phyloP scores from a whole-genome alignment of 2,329 filamentous ascomycete genomes.

The Amylocarpus encephaloides region DNA sequence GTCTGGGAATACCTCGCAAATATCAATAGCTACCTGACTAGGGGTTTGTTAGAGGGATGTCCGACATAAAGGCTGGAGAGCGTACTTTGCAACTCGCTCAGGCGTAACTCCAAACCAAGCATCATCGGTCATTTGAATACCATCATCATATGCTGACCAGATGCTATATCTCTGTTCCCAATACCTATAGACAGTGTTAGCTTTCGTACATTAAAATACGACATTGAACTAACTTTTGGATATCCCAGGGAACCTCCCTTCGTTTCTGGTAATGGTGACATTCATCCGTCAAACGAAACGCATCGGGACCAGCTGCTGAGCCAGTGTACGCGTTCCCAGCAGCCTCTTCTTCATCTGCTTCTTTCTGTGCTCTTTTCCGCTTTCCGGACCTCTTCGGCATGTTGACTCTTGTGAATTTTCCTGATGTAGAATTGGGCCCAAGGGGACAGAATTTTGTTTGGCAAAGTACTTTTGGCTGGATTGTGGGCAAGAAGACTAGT shows the following conservation, averaged over 20 bases:
- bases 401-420: neutral
- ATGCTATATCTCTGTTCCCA: slow-evolving; percentile 84
- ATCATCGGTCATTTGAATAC: slow-evolving; percentile 84
- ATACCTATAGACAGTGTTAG: slow-evolving; percentile 52
- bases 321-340: neutral
- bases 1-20: slow-evolving; percentile 40
- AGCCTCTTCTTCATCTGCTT: neutral
- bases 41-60: neutral
- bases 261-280: slow-evolving; percentile 70
- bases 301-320: neutral
- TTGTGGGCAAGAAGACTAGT: no score
- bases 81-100: slow-evolving; percentile 78
- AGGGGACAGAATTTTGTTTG: no score
- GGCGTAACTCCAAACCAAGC: slow-evolving; percentile 97
- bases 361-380: neutral
- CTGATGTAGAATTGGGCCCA: no score
- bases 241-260: slow-evolving; percentile 70
- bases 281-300: slow-evolving; percentile 46
- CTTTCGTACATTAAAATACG: neutral
- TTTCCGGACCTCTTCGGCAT: slow-evolving; percentile 2
- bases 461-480: no score
- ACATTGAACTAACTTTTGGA: slow-evolving; percentile 63
- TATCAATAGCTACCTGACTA: slow-evolving; percentile 69
- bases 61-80: slow-evolving; percentile 10
- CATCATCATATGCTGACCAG: slow-evolving; percentile 81